Percentiles rank a stretch among this genome's conserved stretches.
Conservation (phyloP, 176 grass and related monocot genomes). For the Urochloa ruziziensis region DNA sequence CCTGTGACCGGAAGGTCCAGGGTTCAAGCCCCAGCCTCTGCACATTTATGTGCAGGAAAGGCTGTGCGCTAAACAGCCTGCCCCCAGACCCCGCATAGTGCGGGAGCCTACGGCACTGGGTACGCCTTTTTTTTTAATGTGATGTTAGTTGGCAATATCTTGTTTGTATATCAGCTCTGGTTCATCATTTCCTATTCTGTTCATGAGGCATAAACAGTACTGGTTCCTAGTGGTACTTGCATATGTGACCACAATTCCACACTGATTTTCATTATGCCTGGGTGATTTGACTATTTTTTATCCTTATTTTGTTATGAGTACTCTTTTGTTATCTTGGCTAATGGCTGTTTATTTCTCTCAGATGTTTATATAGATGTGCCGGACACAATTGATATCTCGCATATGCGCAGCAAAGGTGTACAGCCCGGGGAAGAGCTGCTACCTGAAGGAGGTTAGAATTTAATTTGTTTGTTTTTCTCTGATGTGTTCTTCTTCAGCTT, state of each 20-base stretch:
- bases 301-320: no score
- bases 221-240: not conserved
- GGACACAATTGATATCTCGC: slow-evolving; percentile 84
- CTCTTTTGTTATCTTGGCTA: not conserved
- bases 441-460: slow-evolving; percentile 72
- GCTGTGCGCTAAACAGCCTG: no score
- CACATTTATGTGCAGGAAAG: no score
- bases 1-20: no score
- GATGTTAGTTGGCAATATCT: not conserved
- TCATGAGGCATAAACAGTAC: not conserved
- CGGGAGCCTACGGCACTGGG: no score
- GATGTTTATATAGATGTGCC: slow-evolving; percentile 97
- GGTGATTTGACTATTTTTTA: not conserved
- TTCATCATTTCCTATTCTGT: not conserved
- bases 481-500: not conserved
- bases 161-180: not conserved
- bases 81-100: no score
- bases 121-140: no score
- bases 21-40: no score
- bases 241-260: not conserved
- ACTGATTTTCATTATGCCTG: not conserved
- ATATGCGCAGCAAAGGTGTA: slow-evolving; percentile 92
- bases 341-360: slow-evolving; percentile 41
- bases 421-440: slow-evolving; percentile 94
- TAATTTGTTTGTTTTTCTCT: not conserved